Evolutionary conservation across 306 rosid genomes (phyloP).

Genomic region (Castanospermum australe): DNA sequence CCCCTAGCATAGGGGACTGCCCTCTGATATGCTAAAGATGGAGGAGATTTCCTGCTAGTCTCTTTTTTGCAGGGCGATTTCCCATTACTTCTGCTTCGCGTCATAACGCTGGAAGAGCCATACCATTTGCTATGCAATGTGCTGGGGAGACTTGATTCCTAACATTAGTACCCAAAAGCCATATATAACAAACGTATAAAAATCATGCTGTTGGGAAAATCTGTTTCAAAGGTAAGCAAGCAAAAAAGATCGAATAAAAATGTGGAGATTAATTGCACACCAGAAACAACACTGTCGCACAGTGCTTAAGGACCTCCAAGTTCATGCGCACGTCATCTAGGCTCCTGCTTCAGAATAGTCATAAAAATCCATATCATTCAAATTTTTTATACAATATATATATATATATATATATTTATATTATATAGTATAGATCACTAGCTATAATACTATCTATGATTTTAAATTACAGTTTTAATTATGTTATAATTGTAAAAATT

Average conservation of each 20-base stretch:
- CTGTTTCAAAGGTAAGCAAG: not conserved
- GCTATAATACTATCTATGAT: too few relatives aligned
- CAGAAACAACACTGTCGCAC: constrained; percentile 93
- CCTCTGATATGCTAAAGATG: constrained; percentile 60
- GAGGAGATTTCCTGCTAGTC: constrained; percentile 67
- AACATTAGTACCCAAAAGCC: constrained; percentile 9
- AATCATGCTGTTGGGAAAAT: not conserved
- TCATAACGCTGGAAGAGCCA: constrained; percentile 50
- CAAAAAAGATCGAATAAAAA: not conserved
- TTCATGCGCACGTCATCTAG: constrained; percentile 99
- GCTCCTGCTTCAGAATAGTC: constrained; percentile 54
- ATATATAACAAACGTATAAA: constrained; percentile 9
- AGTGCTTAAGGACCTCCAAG: constrained; percentile 89
- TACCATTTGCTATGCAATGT: constrained; percentile 46
- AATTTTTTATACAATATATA: too few relatives aligned
- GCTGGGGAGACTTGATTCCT: constrained; percentile 91
- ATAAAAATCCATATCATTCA: not conserved
- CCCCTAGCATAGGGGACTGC: constrained; percentile 71
- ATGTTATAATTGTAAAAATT: too few relatives aligned
- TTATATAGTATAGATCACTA: too few relatives aligned
- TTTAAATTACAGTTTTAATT: too few relatives aligned
- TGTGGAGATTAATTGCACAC: constrained; percentile 34
- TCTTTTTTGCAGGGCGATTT: constrained; percentile 65
- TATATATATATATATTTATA: too few relatives aligned
- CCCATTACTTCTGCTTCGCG: constrained; percentile 68